Percentiles rank a stretch among this genome's conserved stretches.
Evolutionary conservation across 331 rosid genomes (phyloP).

Genomic region (Malus hybrid): DNA sequence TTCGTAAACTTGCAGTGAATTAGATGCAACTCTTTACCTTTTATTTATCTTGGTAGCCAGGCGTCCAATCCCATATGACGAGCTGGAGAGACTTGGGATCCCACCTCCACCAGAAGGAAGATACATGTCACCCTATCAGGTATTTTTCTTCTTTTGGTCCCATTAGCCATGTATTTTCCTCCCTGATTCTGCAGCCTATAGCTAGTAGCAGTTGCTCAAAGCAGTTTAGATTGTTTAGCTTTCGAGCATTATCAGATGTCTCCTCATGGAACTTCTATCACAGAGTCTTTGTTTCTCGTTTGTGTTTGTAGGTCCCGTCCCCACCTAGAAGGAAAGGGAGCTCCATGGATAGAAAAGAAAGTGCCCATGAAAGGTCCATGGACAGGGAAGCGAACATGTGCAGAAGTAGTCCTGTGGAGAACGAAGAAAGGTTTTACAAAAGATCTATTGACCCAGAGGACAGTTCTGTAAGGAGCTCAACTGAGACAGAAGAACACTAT

Average conservation of each 20-base stretch:
- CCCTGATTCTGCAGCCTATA: not conserved
- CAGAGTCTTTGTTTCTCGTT: not conserved
- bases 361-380: constrained; percentile 19
- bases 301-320: constrained; percentile 55
- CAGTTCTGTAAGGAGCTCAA: constrained; percentile 24
- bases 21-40: not conserved
- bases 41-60: constrained; percentile 26
- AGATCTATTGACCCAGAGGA: constrained; percentile 36
- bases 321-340: constrained; percentile 56
- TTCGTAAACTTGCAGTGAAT: too few species aligned
- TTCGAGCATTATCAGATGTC: not conserved
- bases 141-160: constrained; percentile 9
- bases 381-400: constrained; percentile 24
- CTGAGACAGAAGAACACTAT: constrained; percentile 22
- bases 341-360: constrained; percentile 22
- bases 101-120: constrained; percentile 93
- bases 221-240: not conserved
- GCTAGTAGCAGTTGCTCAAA: not conserved
- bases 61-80: constrained; percentile 71
- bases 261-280: not conserved
- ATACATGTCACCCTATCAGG: constrained; percentile 84
- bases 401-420: constrained; percentile 19
- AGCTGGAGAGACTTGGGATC: constrained; percentile 75
- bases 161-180: not conserved
- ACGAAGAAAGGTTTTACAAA: constrained; percentile 21